phyloP scores from a whole-genome alignment of 495 filamentous ascomycete species.

The Xylaria telfairii region DNA sequence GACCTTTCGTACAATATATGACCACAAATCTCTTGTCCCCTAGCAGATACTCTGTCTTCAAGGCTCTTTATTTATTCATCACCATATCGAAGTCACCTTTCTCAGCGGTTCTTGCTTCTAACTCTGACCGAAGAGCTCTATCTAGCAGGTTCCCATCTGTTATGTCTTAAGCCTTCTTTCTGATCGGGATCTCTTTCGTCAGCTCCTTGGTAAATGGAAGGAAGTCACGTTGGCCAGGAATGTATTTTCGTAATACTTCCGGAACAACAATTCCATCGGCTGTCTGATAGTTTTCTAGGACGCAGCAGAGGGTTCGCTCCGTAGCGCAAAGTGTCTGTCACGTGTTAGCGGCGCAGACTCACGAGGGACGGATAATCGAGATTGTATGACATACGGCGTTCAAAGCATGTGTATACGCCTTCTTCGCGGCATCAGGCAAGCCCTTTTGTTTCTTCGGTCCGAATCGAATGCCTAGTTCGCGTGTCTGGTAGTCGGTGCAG shows the following conservation, averaged over 20 bases:
- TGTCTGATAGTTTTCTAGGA: constrained; percentile 96
- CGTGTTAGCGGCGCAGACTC: neutral
- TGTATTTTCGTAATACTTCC: constrained; percentile 86
- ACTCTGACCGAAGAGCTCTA: neutral
- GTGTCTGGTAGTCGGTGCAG: constrained; percentile 93
- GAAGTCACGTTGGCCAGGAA: constrained; percentile 87
- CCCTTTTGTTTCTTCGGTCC: constrained; percentile 81
- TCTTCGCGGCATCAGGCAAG: constrained; percentile 57
- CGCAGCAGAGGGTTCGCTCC: constrained; percentile 89
- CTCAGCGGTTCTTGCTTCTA: neutral
- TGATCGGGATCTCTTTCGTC: constrained; percentile 59
- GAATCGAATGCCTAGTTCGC: constrained; percentile 85
- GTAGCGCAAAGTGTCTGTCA: constrained; percentile 81
- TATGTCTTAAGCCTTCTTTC: constrained; percentile 26
- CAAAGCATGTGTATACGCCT: constrained; percentile 92
- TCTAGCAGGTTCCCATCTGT: neutral
- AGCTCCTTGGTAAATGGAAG: constrained; percentile 86
- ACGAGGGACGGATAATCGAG: neutral
- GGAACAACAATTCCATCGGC: constrained; percentile 77
- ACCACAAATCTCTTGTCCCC: neutral
- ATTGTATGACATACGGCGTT: constrained; percentile 61
- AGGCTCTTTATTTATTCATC: neutral
- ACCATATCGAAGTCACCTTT: neutral
- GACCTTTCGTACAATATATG: constrained; percentile 8
- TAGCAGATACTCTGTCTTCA: constrained; percentile 2